phyloP scores from a whole-genome alignment of 768 basidiomycete species.

The Boletus rubropictus region DNA sequence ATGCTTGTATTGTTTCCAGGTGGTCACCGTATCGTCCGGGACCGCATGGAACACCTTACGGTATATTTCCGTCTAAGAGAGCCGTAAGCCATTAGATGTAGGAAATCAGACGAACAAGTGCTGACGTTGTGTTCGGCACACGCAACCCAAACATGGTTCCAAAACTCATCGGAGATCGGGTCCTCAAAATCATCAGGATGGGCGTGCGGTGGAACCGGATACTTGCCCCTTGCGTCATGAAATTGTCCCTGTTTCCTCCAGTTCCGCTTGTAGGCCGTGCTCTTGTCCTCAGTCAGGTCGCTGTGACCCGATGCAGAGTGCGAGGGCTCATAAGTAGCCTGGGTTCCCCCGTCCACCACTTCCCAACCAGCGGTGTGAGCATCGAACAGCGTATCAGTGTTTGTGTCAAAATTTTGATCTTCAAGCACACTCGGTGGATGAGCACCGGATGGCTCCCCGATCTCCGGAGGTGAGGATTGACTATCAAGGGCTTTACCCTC shows the following conservation, averaged over 20 bases:
- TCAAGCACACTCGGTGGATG: constrained; percentile 26
- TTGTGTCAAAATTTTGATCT: not conserved
- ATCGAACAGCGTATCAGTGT: constrained; percentile 18
- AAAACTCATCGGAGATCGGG: constrained; percentile 81
- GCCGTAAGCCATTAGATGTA: not conserved
- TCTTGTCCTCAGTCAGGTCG: constrained; percentile 44
- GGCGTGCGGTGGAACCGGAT: constrained; percentile 67
- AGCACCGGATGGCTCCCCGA: constrained; percentile 21
- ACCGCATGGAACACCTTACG: constrained; percentile 91
- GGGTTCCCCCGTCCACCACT: constrained; percentile 37
- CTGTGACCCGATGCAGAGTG: constrained; percentile 40
- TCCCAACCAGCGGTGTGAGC: constrained; percentile 39
- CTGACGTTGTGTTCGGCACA: constrained; percentile 85
- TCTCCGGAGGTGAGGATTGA: constrained; percentile 34
- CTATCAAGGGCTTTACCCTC: constrained; percentile 61
- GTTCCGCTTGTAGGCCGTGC: constrained; percentile 43
- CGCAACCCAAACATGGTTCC: constrained; percentile 85
- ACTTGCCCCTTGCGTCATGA: constrained; percentile 46
- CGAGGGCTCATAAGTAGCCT: constrained; percentile 43
- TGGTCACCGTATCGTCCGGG: constrained; percentile 88
- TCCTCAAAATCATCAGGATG: constrained; percentile 81
- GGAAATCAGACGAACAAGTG: constrained; percentile 6
- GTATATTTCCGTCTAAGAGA: constrained; percentile 81
- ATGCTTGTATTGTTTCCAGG: constrained; percentile 95
- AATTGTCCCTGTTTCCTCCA: constrained; percentile 56